These are phyloP conservation scores for Dactylorhiza incarnata DNA, from an alignment of 106 monocot genomes.

Conservation along the genomic window DNA sequence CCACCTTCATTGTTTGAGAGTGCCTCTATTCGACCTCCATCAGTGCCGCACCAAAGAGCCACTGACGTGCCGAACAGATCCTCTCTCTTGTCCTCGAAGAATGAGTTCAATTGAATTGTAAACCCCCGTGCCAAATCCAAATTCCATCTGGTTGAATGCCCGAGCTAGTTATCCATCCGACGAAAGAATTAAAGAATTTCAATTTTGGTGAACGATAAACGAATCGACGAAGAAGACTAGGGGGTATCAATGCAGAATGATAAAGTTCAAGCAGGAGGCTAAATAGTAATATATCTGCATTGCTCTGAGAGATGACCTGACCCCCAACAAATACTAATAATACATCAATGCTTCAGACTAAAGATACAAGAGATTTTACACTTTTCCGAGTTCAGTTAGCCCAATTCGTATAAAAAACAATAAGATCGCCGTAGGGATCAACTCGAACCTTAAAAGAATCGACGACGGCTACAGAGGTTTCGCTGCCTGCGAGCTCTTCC, in stretches of 20 bases:
- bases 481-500: constrained; percentile 17
- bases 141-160: too few relatives aligned
- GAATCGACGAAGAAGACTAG: too few relatives aligned
- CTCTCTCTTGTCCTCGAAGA: too few relatives aligned
- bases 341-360: constrained; percentile 4
- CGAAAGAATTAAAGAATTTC: too few relatives aligned
- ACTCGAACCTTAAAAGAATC: background rate
- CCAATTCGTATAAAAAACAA: background rate
- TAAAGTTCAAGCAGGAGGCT: background rate
- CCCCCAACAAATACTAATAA: constrained; percentile 1
- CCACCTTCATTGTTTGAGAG: too few relatives aligned
- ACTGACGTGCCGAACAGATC: too few relatives aligned
- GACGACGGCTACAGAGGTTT: constrained; percentile 10
- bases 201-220: too few relatives aligned
- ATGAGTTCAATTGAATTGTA: too few relatives aligned
- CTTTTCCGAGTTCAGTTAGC: background rate
- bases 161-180: too few relatives aligned
- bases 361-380: constrained; percentile 3
- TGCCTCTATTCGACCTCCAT: too few relatives aligned
- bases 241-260: background rate
- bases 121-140: too few relatives aligned
- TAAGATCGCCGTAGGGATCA: background rate
- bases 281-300: constrained; percentile 1
- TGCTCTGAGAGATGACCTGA: background rate
- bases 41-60: too few relatives aligned